phyloP scores from a whole-genome alignment of 257 asterid genomes.

The Solanum gracilifrons region DNA sequence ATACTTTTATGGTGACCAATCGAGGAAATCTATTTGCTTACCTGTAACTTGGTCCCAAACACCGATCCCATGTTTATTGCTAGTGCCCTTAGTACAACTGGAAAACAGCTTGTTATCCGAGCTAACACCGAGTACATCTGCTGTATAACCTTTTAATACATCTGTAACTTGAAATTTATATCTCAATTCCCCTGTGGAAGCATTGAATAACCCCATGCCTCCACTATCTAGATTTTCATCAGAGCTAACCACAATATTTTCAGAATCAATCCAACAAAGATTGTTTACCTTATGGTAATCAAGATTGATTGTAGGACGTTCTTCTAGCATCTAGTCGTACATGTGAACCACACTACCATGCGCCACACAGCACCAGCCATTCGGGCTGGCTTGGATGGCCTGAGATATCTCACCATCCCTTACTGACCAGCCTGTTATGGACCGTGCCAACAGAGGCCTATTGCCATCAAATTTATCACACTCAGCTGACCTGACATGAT shows the following conservation, averaged over 20 bases:
- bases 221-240: slow-evolving; percentile 64
- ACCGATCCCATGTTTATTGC: slow-evolving; percentile 60
- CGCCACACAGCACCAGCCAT: slow-evolving; percentile 79
- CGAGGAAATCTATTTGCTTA: slow-evolving; percentile 51
- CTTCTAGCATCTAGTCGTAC: slow-evolving; percentile 79
- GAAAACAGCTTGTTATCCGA: slow-evolving; percentile 56
- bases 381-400: slow-evolving; percentile 71
- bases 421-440: slow-evolving; percentile 56
- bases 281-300: slow-evolving; percentile 74
- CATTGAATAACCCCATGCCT: slow-evolving; percentile 61
- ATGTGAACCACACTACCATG: slow-evolving; percentile 82
- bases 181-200: slow-evolving; percentile 46
- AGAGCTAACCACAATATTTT: slow-evolving; percentile 53
- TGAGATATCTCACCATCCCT: slow-evolving; percentile 41
- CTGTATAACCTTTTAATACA: slow-evolving; percentile 49
- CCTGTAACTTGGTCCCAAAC: slow-evolving; percentile 82
- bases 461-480: slow-evolving; percentile 85
- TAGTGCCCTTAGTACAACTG: slow-evolving; percentile 53
- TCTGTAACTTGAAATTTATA: slow-evolving; percentile 49
- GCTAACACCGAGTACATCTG: slow-evolving; percentile 52
- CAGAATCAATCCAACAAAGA: slow-evolving; percentile 49
- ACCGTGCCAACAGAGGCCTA: slow-evolving; percentile 34
- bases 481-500: slow-evolving; percentile 59
- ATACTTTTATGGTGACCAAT: slow-evolving; percentile 49
- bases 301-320: slow-evolving; percentile 55